Conservation (phyloP, 768 basidiomycete genomes). For the Suillus plorans region DNA sequence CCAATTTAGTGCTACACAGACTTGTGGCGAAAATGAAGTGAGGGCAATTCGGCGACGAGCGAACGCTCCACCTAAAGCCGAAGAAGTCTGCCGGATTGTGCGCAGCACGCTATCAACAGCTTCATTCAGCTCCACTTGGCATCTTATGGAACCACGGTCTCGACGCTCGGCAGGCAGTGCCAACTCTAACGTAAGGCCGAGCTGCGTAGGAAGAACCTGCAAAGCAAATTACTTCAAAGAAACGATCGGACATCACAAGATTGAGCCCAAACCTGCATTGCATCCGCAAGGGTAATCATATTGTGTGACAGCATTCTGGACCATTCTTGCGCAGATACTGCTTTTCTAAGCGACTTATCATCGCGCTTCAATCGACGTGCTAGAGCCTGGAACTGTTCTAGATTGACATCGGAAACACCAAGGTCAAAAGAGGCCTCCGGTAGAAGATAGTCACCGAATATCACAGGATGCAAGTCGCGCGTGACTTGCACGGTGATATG, state of each 20-base stretch:
- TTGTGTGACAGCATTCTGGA: constrained; percentile 42
- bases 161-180: constrained; percentile 60
- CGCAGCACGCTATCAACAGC: constrained; percentile 85
- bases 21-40: constrained; percentile 86
- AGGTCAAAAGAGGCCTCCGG: constrained; percentile 75
- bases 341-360: constrained; percentile 32
- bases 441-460: constrained; percentile 73
- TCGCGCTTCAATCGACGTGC: constrained; percentile 51
- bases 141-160: constrained; percentile 46
- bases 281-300: constrained; percentile 74
- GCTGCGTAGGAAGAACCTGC: constrained; percentile 55
- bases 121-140: constrained; percentile 69
- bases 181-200: constrained; percentile 84
- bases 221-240: constrained; percentile 14
- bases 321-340: constrained; percentile 43
- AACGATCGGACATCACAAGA: constrained; percentile 9
- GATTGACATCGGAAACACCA: constrained; percentile 80
- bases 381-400: constrained; percentile 74
- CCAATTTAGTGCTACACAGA: constrained; percentile 93
- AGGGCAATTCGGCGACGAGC: constrained; percentile 84
- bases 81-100: constrained; percentile 71
- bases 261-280: constrained; percentile 60
- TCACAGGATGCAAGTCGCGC: constrained; percentile 85
- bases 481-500: constrained; percentile 90
- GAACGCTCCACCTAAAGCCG: constrained; percentile 46